These are phyloP conservation scores for Penicillium paneum DNA, from an alignment of 2,329 filamentous ascomycete species.

Conservation along the genomic window DNA sequence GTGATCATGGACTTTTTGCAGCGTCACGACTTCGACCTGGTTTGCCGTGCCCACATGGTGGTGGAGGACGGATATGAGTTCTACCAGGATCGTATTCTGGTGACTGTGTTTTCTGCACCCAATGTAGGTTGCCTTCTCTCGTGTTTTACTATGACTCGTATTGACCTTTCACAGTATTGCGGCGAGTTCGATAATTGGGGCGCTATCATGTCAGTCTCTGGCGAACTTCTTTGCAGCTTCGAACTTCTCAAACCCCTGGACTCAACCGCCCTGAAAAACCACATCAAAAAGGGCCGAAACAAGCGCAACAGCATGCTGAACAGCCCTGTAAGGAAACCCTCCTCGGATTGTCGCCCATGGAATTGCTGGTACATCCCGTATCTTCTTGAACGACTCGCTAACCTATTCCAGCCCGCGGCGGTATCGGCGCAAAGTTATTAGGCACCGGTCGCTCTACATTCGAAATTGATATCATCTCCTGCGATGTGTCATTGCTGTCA, in stretches of 20 bases:
- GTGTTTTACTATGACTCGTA: conserved; percentile 17
- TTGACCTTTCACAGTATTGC: conserved; percentile 67
- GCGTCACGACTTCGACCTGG: conserved; percentile 92
- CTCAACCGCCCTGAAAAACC: conserved; percentile 91
- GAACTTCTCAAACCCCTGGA: conserved; percentile 95
- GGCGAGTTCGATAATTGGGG: conserved; percentile 99
- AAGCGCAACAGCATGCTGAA: conserved; percentile 94
- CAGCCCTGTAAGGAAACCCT: conserved; percentile 72
- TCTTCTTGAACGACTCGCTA: conserved; percentile 11
- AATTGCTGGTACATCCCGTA: conserved; percentile 6
- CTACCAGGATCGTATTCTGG: conserved; percentile 89
- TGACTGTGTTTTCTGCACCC: conserved; percentile 95
- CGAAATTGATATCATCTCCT: conserved; percentile 8
- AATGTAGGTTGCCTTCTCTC: conserved; percentile 64
- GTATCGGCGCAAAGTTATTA: conserved; percentile 47
- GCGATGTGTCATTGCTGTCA: conserved; percentile 10
- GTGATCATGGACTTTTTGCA: conserved; percentile 96
- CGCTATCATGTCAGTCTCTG: conserved; percentile 95
- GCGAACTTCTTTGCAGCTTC: conserved; percentile 91
- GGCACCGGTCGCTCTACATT: conserved; percentile 5
- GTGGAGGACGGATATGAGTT: conserved; percentile 99
- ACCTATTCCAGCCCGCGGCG: conserved; percentile 40
- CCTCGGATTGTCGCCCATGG: conserved; percentile 21
- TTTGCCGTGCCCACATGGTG: conserved; percentile 98
- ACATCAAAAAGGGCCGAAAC: conserved; percentile 97